Percentiles rank a stretch among this genome's conserved stretches.
phyloP scores from a whole-genome alignment of 805 yeast genomes.

The Yarrowia sp. region DNA sequence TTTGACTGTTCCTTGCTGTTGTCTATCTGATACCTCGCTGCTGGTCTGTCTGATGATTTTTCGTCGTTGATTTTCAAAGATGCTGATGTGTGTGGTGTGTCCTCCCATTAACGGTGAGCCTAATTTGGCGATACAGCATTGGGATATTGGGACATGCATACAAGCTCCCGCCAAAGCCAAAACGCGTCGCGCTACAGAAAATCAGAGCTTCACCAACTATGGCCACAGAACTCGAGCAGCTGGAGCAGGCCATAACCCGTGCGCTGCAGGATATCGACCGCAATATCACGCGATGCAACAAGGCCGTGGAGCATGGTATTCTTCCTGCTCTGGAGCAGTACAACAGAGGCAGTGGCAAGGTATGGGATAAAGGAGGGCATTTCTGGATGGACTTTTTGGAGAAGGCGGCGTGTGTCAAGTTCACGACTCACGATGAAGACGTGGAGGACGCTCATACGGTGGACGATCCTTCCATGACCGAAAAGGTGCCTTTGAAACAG shows the following conservation, averaged over 20 bases:
- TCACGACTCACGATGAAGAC: conserved; percentile 51
- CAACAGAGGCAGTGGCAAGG: conserved; percentile 53
- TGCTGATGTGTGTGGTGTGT: no score
- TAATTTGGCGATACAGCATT: no score
- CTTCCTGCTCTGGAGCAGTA: conserved; percentile 67
- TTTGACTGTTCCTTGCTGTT: neutral
- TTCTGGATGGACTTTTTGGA: conserved; percentile 82
- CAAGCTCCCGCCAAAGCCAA: neutral
- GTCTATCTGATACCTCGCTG: neutral
- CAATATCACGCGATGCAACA: conserved; percentile 65
- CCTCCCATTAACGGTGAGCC: no score
- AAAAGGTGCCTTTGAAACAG: conserved; percentile 29
- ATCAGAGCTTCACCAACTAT: neutral
- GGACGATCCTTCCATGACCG: conserved; percentile 25
- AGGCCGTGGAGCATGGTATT: conserved; percentile 62
- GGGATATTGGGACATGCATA: no score
- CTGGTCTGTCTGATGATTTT: neutral
- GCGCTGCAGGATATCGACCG: conserved; percentile 76
- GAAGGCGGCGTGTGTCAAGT: conserved; percentile 64
- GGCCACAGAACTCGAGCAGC: conserved; percentile 53
- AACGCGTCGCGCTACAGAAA: conserved; percentile 20
- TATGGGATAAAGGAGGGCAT: conserved; percentile 58
- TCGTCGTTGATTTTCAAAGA: neutral
- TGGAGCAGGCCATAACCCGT: conserved; percentile 77
- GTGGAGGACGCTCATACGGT: conserved; percentile 24